Percentiles rank a stretch among this genome's conserved stretches.
Conservation (phyloP, 2,329 filamentous ascomycete species). For the Colletotrichum musicola region DNA sequence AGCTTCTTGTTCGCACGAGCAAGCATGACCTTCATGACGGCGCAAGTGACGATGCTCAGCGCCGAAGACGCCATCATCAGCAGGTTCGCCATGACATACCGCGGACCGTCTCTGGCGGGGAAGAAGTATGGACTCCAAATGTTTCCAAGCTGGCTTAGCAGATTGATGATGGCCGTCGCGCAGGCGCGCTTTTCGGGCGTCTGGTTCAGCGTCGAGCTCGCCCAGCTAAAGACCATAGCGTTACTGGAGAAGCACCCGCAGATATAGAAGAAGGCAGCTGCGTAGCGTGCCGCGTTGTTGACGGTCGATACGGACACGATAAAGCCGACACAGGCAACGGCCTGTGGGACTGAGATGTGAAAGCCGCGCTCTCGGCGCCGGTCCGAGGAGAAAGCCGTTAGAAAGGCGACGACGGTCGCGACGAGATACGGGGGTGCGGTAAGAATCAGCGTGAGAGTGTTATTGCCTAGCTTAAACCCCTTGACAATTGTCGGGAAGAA, state of each 20-base stretch:
- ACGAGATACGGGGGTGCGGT: slow-evolving; percentile 45
- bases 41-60: slow-evolving; percentile 21
- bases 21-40: slow-evolving; percentile 24
- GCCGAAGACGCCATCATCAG: slow-evolving; percentile 36
- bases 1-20: slow-evolving; percentile 20
- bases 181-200: slow-evolving; percentile 54
- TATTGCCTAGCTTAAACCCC: slow-evolving; percentile 45
- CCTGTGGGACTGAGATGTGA: slow-evolving; percentile 38
- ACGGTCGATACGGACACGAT: slow-evolving; percentile 70
- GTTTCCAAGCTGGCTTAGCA: slow-evolving; percentile 52
- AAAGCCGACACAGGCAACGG: slow-evolving; percentile 66
- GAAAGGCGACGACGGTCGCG: slow-evolving; percentile 36
- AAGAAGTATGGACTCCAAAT: slow-evolving; percentile 56
- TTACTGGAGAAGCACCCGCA: slow-evolving; percentile 43
- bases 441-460: slow-evolving; percentile 47
- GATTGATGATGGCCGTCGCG: slow-evolving; percentile 51
- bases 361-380: slow-evolving; percentile 39
- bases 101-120: slow-evolving; percentile 42
- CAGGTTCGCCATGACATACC: slow-evolving; percentile 47
- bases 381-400: slow-evolving; percentile 39
- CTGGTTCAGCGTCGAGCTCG: slow-evolving; percentile 47
- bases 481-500: slow-evolving; percentile 48
- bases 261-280: slow-evolving; percentile 47
- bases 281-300: slow-evolving; percentile 64
- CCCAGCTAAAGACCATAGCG: slow-evolving; percentile 51